Evolutionary conservation across 1,284 basidiomycete genomes (phyloP).

Genomic region (Testicularia cyperi): DNA sequence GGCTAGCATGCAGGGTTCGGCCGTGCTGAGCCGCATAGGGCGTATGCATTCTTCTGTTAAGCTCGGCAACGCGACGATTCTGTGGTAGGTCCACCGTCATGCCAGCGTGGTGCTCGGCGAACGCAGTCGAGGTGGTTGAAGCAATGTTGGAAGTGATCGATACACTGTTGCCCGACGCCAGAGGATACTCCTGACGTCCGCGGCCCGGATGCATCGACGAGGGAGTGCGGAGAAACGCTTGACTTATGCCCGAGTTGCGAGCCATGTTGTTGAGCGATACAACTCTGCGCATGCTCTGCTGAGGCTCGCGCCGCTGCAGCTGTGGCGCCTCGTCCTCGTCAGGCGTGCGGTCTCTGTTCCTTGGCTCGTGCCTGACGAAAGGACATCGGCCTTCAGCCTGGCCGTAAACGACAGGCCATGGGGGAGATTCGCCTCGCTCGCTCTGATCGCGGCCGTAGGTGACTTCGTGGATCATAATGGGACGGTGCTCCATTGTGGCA

Average conservation of each 20-base stretch:
- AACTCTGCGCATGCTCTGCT: constrained; percentile 67
- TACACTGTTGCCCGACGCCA: constrained; percentile 73
- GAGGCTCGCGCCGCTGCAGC: constrained; percentile 5
- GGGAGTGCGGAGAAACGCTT: too few relatives aligned
- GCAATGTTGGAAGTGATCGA: constrained; percentile 83
- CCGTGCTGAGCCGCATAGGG: constrained; percentile 15
- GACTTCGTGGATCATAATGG: constrained; percentile 66
- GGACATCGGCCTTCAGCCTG: constrained; percentile 61
- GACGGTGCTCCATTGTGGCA: constrained; percentile 71
- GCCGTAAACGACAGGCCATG: constrained; percentile 65
- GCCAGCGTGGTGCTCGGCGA: constrained; percentile 30
- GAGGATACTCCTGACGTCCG: constrained; percentile 29
- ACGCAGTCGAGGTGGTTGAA: constrained; percentile 73
- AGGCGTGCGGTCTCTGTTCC: constrained; percentile 11
- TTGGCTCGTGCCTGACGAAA: constrained; percentile 55
- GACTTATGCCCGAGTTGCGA: too few relatives aligned
- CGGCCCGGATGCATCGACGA: too few relatives aligned
- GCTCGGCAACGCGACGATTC: constrained; percentile 45
- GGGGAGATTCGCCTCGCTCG: constrained; percentile 40
- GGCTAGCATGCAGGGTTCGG: constrained; percentile 26
- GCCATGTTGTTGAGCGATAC: constrained; percentile 76
- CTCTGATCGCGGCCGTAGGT: constrained; percentile 47
- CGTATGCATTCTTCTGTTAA: constrained; percentile 45
- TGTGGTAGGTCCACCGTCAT: constrained; percentile 29
- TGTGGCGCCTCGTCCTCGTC: constrained; percentile 5